These are phyloP conservation scores for Solanum pimpinellifolium DNA, from an alignment of 257 asterid species.

Conservation along the genomic window DNA sequence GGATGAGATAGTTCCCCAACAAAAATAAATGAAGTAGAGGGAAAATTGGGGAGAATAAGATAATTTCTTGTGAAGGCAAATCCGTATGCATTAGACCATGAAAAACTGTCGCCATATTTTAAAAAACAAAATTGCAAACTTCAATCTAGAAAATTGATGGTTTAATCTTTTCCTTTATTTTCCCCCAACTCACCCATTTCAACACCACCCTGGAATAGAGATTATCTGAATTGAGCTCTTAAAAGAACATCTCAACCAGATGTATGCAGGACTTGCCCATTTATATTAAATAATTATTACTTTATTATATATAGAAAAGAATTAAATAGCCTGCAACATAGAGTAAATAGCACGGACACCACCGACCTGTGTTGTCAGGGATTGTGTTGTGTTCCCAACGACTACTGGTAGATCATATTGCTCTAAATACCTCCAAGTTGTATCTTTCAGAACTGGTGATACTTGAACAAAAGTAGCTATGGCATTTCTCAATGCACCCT, in stretches of 20 bases:
- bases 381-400: constrained; percentile 47
- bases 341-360: not conserved
- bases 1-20: not conserved
- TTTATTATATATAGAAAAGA: not conserved
- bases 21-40: not conserved
- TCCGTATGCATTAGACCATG: not conserved
- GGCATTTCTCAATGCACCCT: constrained; percentile 90
- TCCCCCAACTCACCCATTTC: not conserved
- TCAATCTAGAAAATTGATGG: not conserved
- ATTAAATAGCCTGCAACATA: not conserved
- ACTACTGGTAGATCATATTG: constrained; percentile 96
- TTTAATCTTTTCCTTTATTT: not conserved
- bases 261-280: not conserved
- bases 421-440: constrained; percentile 86
- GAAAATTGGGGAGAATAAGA: not conserved
- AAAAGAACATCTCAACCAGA: not conserved
- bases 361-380: constrained; percentile 68
- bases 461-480: constrained; percentile 71
- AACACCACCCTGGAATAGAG: not conserved
- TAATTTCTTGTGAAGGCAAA: not conserved
- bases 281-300: not conserved
- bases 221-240: not conserved
- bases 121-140: not conserved
- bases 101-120: not conserved
- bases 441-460: constrained; percentile 72